These are phyloP conservation scores for Botryosphaeria agaves DNA, from an alignment of 2,329 filamentous ascomycete species.

Conservation along the genomic window DNA sequence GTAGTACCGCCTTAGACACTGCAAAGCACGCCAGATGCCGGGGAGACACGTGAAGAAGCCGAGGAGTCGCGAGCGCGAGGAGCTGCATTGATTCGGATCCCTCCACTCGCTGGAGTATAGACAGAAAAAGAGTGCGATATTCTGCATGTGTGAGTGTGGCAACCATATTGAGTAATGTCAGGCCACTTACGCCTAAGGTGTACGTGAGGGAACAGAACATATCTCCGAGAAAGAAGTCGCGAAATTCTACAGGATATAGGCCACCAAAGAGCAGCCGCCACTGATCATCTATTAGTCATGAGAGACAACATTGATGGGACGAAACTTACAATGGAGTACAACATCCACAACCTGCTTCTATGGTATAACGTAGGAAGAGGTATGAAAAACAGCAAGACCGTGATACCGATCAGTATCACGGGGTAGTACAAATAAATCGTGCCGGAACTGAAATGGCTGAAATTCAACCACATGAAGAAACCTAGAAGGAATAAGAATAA, in stretches of 20 bases:
- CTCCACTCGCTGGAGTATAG: constrained; percentile 69
- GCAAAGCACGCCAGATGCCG: constrained; percentile 75
- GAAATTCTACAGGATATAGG: constrained; percentile 84
- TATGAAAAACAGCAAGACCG: constrained; percentile 52
- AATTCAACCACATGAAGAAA: constrained; percentile 79
- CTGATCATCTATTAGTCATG: constrained; percentile 27
- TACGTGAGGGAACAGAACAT: constrained; percentile 97
- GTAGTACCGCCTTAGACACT: constrained; percentile 76
- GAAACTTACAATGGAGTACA: constrained; percentile 70
- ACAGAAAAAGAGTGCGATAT: constrained; percentile 87
- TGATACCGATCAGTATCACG: constrained; percentile 56
- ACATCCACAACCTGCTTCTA: constrained; percentile 66
- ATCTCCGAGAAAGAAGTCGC: constrained; percentile 93
- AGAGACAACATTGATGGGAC: background rate
- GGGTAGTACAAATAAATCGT: constrained; percentile 74
- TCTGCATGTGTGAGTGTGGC: constrained; percentile 29
- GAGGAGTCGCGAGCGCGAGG: constrained; percentile 61
- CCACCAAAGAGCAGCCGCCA: constrained; percentile 76
- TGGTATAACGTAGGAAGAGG: constrained; percentile 61
- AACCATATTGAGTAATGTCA: background rate
- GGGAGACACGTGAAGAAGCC: constrained; percentile 77
- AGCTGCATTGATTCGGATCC: constrained; percentile 64
- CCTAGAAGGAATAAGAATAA: constrained; percentile 64
- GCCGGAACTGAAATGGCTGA: constrained; percentile 47
- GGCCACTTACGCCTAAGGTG: constrained; percentile 51